Percentiles rank a stretch among this genome's conserved stretches.
Conservation (phyloP, 139 green algal species). For the Eudorina sp. region DNA sequence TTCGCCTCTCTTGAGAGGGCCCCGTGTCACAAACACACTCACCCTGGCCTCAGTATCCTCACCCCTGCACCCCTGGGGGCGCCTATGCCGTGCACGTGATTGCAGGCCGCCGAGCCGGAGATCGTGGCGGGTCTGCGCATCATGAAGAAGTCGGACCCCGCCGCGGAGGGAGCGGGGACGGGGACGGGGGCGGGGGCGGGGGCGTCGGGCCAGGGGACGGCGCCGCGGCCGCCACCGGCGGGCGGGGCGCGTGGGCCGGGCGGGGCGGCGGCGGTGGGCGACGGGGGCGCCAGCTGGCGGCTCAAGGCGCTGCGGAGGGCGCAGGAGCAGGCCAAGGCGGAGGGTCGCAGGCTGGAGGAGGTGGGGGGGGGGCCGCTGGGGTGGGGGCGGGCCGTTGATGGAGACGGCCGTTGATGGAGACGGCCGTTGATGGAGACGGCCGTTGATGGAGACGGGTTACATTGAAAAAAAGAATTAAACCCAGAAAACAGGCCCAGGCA, state of each 20-base stretch:
- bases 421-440: not conserved
- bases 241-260: not conserved
- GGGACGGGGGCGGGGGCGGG: not conserved
- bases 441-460: too few species aligned
- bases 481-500: too few species aligned
- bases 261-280: slow-evolving; percentile 69
- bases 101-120: slow-evolving; percentile 46
- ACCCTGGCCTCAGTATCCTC: too few species aligned
- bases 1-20: too few species aligned
- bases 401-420: not conserved
- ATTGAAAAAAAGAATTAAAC: too few species aligned
- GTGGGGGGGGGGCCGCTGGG: slow-evolving; percentile 4
- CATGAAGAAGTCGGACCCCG: slow-evolving; percentile 50
- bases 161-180: not conserved
- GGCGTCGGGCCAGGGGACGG: too few species aligned
- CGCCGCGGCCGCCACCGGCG: not conserved
- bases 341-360: slow-evolving; percentile 59
- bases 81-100: too few species aligned
- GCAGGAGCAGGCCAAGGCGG: slow-evolving; percentile 78
- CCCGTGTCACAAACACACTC: too few species aligned
- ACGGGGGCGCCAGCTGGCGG: slow-evolving; percentile 93
- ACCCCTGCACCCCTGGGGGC: too few species aligned
- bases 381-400: not conserved
- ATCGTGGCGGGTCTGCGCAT: slow-evolving; percentile 45
- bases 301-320: slow-evolving; percentile 93